These are phyloP conservation scores for Boletus eberwhitei DNA, from an alignment of 768 basidiomycete species.

Conservation along the genomic window DNA sequence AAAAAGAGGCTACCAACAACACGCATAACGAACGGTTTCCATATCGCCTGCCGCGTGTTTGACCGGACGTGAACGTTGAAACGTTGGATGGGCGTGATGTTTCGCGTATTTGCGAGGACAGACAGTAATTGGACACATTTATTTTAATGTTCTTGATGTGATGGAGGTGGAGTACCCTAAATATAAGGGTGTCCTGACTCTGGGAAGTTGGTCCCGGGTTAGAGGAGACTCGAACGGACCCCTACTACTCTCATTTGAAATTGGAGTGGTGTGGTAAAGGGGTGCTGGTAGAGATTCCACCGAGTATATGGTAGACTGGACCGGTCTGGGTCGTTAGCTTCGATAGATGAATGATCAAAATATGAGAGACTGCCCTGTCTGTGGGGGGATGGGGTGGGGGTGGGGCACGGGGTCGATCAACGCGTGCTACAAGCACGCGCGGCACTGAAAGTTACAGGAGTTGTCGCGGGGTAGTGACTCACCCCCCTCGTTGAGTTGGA, in stretches of 20 bases:
- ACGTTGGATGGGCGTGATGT: not conserved
- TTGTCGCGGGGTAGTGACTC: too few species aligned
- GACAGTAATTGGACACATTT: not conserved
- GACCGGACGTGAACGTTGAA: not conserved
- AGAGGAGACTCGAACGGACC: not conserved
- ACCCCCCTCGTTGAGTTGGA: too few species aligned
- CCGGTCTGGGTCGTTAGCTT: not conserved
- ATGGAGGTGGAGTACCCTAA: not conserved
- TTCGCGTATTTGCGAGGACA: not conserved
- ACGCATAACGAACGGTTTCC: not conserved
- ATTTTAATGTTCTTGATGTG: not conserved
- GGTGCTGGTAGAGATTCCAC: not conserved
- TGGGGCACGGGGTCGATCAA: not conserved
- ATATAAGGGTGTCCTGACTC: not conserved
- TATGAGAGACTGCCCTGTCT: not conserved
- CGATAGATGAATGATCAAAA: not conserved
- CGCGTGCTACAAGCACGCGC: not conserved
- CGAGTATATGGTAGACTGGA: not conserved
- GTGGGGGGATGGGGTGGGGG: not conserved
- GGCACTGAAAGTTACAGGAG: too few species aligned
- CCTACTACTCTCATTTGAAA: not conserved
- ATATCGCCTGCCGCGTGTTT: not conserved
- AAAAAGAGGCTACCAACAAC: not conserved
- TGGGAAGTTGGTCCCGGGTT: not conserved
- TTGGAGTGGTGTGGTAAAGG: not conserved